phyloP scores from a whole-genome alignment of 768 basidiomycete species.

The Boletus coccyginus region DNA sequence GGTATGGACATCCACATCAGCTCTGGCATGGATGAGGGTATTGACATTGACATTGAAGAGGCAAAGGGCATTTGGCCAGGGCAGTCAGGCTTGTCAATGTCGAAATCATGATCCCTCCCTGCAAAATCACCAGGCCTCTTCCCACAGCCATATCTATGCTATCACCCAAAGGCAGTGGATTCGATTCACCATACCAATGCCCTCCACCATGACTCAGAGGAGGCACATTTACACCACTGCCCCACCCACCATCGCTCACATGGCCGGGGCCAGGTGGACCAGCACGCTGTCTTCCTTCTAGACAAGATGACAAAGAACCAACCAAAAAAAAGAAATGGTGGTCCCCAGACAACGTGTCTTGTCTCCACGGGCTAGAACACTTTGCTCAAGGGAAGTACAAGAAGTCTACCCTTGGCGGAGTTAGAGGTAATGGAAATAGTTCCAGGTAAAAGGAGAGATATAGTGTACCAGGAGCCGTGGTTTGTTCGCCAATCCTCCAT shows the following conservation, averaged over 20 bases:
- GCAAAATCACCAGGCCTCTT: slow-evolving; percentile 35
- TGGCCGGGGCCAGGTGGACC: slow-evolving; percentile 35
- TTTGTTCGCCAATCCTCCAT: no score
- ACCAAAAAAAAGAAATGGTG: no score
- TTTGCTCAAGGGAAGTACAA: no score
- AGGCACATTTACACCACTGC: slow-evolving; percentile 35
- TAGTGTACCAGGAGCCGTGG: no score
- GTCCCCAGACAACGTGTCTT: no score
- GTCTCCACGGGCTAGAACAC: no score
- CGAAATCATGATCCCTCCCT: slow-evolving; percentile 36
- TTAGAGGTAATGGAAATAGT: no score
- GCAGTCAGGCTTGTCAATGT: slow-evolving; percentile 10
- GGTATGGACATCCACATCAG: no score
- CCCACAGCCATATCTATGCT: slow-evolving; percentile 44
- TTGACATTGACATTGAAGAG: slow-evolving; percentile 2
- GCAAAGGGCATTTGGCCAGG: slow-evolving; percentile 11
- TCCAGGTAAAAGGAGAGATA: no score
- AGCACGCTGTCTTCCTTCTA: no score
- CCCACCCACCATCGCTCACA: slow-evolving; percentile 51
- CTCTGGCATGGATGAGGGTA: background rate
- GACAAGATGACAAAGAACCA: no score
- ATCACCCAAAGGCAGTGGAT: slow-evolving; percentile 41
- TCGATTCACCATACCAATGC: slow-evolving; percentile 74
- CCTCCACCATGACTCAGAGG: slow-evolving; percentile 56
- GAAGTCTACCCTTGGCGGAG: no score